Conservation (phyloP, 768 basidiomycete genomes). For the Boletus edulis region DNA sequence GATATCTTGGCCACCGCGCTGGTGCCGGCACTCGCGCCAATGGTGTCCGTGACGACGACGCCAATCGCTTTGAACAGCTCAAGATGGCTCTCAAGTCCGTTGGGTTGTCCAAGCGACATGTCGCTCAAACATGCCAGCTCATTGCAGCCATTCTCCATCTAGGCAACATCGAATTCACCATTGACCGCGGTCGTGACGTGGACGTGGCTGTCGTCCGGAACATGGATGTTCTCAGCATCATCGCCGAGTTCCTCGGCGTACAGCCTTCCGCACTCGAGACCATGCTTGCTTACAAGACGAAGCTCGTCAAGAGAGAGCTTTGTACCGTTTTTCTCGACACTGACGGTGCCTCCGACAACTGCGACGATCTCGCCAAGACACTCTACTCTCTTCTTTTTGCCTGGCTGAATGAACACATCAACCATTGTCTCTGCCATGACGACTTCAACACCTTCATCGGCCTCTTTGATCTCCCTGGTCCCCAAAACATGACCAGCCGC, state of each 20-base stretch:
- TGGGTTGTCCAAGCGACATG: slow-evolving; percentile 90
- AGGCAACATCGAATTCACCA: slow-evolving; percentile 90
- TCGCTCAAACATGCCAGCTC: slow-evolving; percentile 94
- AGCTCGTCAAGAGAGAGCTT: slow-evolving; percentile 92
- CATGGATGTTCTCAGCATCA: slow-evolving; percentile 73
- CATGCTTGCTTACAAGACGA: slow-evolving; percentile 87
- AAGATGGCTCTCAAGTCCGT: slow-evolving; percentile 92
- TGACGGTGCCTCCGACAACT: slow-evolving; percentile 88
- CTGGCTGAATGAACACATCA: slow-evolving; percentile 96
- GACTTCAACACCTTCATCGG: slow-evolving; percentile 92
- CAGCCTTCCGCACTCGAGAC: slow-evolving; percentile 68
- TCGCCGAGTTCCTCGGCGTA: slow-evolving; percentile 93
- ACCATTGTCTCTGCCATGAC: slow-evolving; percentile 90
- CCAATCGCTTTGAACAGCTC: slow-evolving; percentile 87
- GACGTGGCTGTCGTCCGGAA: slow-evolving; percentile 94
- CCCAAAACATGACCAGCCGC: slow-evolving; percentile 84
- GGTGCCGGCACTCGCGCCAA: slow-evolving; percentile 40
- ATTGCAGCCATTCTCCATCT: slow-evolving; percentile 95
- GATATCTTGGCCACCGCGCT: slow-evolving; percentile 79
- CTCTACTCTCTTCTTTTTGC: slow-evolving; percentile 93
- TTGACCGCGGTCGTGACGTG: slow-evolving; percentile 80
- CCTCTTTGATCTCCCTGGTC: slow-evolving; percentile 90
- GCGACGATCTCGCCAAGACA: slow-evolving; percentile 92
- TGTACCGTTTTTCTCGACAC: slow-evolving; percentile 96
- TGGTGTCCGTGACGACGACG: slow-evolving; percentile 72